phyloP scores from a whole-genome alignment of 225 moss, liverwort and hornwort genomes.

The Sphagnum contortum region DNA sequence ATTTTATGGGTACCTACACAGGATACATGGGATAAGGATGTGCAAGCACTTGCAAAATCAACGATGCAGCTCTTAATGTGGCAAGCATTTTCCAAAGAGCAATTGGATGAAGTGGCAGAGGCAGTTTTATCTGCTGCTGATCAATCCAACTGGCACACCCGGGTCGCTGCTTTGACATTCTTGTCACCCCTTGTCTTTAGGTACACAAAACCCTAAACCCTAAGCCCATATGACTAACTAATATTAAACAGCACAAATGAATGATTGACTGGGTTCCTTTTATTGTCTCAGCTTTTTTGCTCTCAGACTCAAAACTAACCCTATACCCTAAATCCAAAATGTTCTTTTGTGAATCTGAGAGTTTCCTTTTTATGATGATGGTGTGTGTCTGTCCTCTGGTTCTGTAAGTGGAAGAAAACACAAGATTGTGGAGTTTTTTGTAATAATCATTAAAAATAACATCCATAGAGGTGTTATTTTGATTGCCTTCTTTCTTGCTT shows the following conservation, averaged over 20 bases:
- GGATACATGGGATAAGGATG: constrained; percentile 87
- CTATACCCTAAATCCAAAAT: no score
- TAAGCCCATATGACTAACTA: no score
- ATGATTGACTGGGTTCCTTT: no score
- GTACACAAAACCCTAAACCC: constrained; percentile 10
- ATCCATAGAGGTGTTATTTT: neutral
- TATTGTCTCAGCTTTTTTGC: no score
- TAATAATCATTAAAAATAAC: no score
- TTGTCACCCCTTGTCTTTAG: constrained; percentile 71
- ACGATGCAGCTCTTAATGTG: constrained; percentile 56
- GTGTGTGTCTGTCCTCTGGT: no score
- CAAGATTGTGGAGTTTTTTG: no score
- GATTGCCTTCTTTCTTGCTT: neutral
- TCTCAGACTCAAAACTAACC: no score
- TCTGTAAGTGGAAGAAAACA: no score
- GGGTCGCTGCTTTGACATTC: constrained; percentile 70
- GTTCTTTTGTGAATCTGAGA: no score
- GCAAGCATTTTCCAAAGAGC: constrained; percentile 44
- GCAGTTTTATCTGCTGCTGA: constrained; percentile 44
- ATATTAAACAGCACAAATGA: neutral
- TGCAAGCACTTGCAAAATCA: constrained; percentile 60
- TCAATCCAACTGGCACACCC: constrained; percentile 72
- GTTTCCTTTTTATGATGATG: no score
- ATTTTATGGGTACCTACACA: constrained; percentile 8
- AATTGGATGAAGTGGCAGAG: constrained; percentile 45